Percentiles rank a stretch among this genome's conserved stretches.
phyloP scores from a whole-genome alignment of 129 eudicot species.

The Silybum marianum region DNA sequence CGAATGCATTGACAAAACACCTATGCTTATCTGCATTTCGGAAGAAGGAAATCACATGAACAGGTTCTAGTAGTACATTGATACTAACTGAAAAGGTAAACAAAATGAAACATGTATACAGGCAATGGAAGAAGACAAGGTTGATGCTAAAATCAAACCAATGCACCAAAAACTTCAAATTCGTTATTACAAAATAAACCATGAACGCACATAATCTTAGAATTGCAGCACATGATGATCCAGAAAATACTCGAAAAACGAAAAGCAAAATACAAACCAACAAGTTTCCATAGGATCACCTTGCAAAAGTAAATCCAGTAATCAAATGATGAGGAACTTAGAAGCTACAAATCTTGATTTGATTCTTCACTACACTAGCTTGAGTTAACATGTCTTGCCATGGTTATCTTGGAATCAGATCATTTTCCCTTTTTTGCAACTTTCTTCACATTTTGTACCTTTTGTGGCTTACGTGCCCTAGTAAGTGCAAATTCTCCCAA shows the following conservation, averaged over 20 bases:
- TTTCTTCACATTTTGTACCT: conserved; percentile 34
- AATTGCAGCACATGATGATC: conserved; percentile 17
- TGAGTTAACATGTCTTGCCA: not conserved
- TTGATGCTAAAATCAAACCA: conserved; percentile 6
- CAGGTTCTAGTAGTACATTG: not conserved
- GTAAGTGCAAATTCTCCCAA: conserved; percentile 52
- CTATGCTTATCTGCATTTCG: not conserved
- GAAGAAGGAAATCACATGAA: not conserved
- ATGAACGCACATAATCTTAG: not conserved
- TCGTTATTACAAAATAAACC: conserved; percentile 7
- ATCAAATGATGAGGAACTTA: not conserved
- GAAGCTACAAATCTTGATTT: conserved; percentile 8
- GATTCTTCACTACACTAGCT: not conserved
- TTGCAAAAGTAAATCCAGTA: conserved; percentile 12
- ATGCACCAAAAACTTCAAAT: conserved; percentile 2
- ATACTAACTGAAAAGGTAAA: not conserved
- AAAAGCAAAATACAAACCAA: conserved; percentile 8
- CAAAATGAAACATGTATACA: not conserved
- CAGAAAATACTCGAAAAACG: conserved; percentile 15
- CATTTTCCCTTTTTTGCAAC: conserved; percentile 31
- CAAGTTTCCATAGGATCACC: conserved; percentile 30
- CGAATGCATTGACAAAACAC: not conserved
- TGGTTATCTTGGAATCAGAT: not conserved
- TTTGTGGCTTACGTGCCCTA: conserved; percentile 41
- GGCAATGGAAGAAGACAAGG: not conserved